Base-by-base conservation (phyloP, 179 eudicot genomes). In the Carnegiea gigantea region DNA sequence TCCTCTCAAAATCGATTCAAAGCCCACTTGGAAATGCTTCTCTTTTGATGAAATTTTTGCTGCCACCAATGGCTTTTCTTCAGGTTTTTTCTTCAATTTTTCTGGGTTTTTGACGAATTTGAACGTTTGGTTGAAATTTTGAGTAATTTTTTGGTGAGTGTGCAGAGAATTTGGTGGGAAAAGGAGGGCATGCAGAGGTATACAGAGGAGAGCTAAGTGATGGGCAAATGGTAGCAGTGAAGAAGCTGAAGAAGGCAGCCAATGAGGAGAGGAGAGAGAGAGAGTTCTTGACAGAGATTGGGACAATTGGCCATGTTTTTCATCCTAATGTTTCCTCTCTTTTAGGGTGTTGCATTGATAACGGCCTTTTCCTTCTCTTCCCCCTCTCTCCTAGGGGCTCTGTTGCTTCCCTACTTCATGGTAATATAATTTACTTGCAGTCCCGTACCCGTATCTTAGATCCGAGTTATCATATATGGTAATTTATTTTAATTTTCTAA, bases 101-200 rank as follows among this genome's bases (percentile, higher is more conserved):
- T 20, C 5, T 4, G 11, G 12, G 36, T 59, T 46, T 72, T 72
- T 28, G 23, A 71, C 9, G 40, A 12, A 79, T 9, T 24, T 21
- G 6, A 21, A 43, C 46, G 46, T 21, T 70, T 70, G 46, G 13
- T 70, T 60, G 5, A n/a, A 4, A 3, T 33, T 13, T 40, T 40
- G 44, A 40, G 44, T 5, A 40, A 1, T 40, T 40, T 40, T 70
- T 48, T 53, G 49, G 20, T 79, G 75, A 53, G 76, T 78, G 57
- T 49, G 76, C 95, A 96, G 99, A 92, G 33, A 92, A 96, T 81
- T 49, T 96, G 89, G 99, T 92, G 30, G 99, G 99, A 24, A 94
- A 82, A 89, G 99, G 98, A 86, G 98, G 99, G 73, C 88, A 89
- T 83, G 97, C 98, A 81, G 96, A 94, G 87, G 99, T 96, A 0